Percentiles rank a stretch among this genome's conserved stretches.
Evolutionary conservation across 257 asterid genomes (phyloP).

Genomic region (Jaltomata sinuosa): DNA sequence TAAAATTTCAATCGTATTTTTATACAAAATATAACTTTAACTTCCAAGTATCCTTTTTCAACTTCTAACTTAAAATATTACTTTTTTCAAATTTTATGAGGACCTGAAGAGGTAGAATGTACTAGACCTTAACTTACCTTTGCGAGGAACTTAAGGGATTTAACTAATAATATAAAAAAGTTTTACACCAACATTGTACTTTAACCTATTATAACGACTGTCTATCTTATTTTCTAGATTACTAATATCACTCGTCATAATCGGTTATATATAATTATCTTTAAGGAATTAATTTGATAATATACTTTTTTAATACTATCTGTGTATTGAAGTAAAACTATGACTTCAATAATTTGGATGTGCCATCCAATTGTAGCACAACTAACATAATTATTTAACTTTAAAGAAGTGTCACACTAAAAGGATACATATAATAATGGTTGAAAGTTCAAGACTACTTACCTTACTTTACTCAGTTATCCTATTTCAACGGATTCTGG

Average conservation of each 20-base stretch:
- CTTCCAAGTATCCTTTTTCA: too few species aligned
- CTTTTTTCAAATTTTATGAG: too few species aligned
- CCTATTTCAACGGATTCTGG: too few species aligned
- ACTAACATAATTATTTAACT: not conserved
- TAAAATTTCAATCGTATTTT: too few species aligned
- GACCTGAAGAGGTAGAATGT: too few species aligned
- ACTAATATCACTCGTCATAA: not conserved
- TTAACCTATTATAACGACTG: not conserved
- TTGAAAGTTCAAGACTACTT: slow-evolving; percentile 7
- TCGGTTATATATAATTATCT: not conserved
- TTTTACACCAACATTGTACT: not conserved
- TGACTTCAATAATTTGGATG: not conserved
- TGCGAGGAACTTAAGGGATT: too few species aligned
- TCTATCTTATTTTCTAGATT: not conserved
- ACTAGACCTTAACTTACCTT: too few species aligned
- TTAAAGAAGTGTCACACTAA: not conserved
- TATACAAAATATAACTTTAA: too few species aligned
- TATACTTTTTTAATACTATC: not conserved
- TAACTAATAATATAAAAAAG: too few species aligned
- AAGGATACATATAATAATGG: not conserved
- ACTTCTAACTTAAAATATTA: too few species aligned
- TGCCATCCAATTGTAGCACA: not conserved
- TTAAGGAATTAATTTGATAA: not conserved
- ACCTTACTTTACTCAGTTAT: not conserved
- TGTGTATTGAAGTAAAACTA: not conserved